Conservation (phyloP, 805 yeast genomes). For the Sugiyamaella lignohabitans region DNA sequence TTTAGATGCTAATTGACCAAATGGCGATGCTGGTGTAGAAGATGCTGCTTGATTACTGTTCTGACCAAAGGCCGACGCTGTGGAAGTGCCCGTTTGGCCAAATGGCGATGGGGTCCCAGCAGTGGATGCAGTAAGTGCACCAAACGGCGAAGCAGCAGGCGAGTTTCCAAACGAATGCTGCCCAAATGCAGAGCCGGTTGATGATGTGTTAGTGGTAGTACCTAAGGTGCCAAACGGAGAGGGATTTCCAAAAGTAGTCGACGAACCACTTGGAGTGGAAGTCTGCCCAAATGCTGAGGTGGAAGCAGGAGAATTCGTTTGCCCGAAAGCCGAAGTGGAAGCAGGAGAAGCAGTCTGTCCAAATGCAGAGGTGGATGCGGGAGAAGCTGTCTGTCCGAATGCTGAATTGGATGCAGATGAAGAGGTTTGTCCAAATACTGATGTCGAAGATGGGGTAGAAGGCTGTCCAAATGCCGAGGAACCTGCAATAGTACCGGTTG, state of each 20-base stretch:
- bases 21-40: neutral
- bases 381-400: slow-evolving; percentile 10
- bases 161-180: slow-evolving; percentile 1
- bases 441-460: neutral
- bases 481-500: neutral
- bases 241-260: no score
- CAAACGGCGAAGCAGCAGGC: slow-evolving; percentile 2
- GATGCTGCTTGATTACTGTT: no score
- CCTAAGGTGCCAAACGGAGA: slow-evolving; percentile 4
- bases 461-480: neutral
- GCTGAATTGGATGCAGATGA: slow-evolving; percentile 7
- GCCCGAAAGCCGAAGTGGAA: no score
- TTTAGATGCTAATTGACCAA: neutral
- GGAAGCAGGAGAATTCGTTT: slow-evolving; percentile 3
- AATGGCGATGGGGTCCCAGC: neutral
- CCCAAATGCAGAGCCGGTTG: slow-evolving; percentile 6
- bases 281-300: slow-evolving; percentile 24
- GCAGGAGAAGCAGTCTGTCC: slow-evolving; percentile 14
- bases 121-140: neutral
- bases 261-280: neutral
- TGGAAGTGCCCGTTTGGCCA: neutral
- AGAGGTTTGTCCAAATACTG: slow-evolving; percentile 7
- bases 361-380: slow-evolving; percentile 19
- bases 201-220: neutral
- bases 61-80: slow-evolving; percentile 5